Evolutionary conservation across 192 early-diverging fungal genomes (phyloP), one percentile per base, ranked within the genome.

Genomic region (Dissophora globulifera): DNA sequence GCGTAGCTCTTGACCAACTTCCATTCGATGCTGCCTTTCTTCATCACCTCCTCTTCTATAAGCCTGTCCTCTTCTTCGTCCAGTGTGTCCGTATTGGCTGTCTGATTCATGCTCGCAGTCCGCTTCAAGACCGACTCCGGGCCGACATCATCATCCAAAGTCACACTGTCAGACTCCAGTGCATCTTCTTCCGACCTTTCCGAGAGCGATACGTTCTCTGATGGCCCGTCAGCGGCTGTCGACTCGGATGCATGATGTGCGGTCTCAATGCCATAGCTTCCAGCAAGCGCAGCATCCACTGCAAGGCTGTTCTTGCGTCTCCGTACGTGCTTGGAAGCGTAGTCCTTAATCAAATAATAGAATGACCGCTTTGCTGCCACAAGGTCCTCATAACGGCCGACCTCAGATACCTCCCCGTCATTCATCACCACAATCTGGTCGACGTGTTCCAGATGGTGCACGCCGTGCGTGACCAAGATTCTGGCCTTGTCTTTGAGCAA

Each of bases 401-500:
- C 58, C 64, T 92, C 90, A 23, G 68, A 75, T 11, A 96, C 82
- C 27, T 68, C 47, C 20, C 93, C 91, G 17, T 91, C 82, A 31
- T 90, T 87, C 49, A 96, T 58, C 9, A 84, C 78, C 5, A 94
- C 45, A 10, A 96, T 81, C 47, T 86, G 85, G 50, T 94, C 88
- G 23, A 87, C 88, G 32, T 87, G 75, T 0, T 92, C 90, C 40
- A 98, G 63, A 49, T 91, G 81, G 46, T 90, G 85, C 2, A 95
- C 81, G 32, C 88, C 85, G 69, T 96, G 93, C 0, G 95, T 95
- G 5, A 95, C 91, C 45, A 98, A 69, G 31, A 98, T 53, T 7
- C 94, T 83, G 15, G 94, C 89, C 81, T 95, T 94, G 52, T 81
- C 81, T 1, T 68, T 81, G 47, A 96, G 69, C 9, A 88, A 83